These are phyloP conservation scores for Lichtheimia ramosa DNA, from an alignment of 371 early-diverging fungal species.

Conservation along the genomic window DNA sequence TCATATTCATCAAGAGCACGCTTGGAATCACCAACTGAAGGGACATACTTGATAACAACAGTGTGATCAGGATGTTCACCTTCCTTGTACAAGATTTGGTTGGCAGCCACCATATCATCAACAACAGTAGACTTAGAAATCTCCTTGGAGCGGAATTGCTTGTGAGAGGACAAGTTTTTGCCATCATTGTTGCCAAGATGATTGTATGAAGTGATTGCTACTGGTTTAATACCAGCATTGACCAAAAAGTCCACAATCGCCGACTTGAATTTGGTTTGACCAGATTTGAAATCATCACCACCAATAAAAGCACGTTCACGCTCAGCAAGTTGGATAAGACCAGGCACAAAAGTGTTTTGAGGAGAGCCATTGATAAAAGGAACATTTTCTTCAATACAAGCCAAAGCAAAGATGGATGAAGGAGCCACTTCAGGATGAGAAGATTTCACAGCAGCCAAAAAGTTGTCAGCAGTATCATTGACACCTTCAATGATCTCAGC, in stretches of 20 bases:
- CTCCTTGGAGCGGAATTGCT: constrained; percentile 98
- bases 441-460: constrained; percentile 75
- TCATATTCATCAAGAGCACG: constrained; percentile 97
- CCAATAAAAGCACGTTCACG: constrained; percentile 87
- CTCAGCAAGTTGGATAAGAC: constrained; percentile 87
- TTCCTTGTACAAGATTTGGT: constrained; percentile 82
- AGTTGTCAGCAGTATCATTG: constrained; percentile 93
- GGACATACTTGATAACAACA: constrained; percentile 97
- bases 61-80: constrained; percentile 95
- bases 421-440: constrained; percentile 92
- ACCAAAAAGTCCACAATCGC: constrained; percentile 97
- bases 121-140: constrained; percentile 97
- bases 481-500: constrained; percentile 81
- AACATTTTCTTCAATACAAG: constrained; percentile 90
- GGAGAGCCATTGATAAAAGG: constrained; percentile 98
- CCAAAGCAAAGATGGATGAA: constrained; percentile 95
- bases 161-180: constrained; percentile 92
- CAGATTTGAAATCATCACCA: constrained; percentile 98
- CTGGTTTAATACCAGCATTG: constrained; percentile 97
- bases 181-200: constrained; percentile 99
- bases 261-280: constrained; percentile 98
- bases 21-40: constrained; percentile 95
- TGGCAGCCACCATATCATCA: constrained; percentile 97
- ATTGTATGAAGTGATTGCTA: constrained; percentile 96
- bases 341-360: constrained; percentile 98